These are phyloP conservation scores for Stygiomarasmius scandens DNA, from an alignment of 1,284 basidiomycete species.

Conservation along the genomic window DNA sequence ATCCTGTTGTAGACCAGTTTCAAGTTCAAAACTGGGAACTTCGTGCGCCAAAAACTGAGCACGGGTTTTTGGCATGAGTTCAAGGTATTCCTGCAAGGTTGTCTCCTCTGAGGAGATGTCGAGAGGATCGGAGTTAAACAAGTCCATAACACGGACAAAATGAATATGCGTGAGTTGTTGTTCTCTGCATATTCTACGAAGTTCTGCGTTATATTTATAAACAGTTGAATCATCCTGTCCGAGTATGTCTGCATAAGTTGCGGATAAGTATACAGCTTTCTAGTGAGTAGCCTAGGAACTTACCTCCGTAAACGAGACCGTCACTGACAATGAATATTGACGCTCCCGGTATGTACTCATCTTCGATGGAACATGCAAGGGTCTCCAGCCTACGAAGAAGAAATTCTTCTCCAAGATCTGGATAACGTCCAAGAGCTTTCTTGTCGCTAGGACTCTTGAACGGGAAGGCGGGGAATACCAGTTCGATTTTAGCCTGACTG, in stretches of 20 bases:
- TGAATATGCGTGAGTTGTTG: background rate
- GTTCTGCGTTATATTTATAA: background rate
- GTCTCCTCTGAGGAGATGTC: background rate
- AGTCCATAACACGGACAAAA: background rate
- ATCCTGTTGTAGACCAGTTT: background rate
- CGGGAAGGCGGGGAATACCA: background rate
- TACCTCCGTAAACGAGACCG: background rate
- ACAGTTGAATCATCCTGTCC: background rate
- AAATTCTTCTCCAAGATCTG: background rate
- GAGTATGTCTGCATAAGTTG: background rate
- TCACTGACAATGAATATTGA: background rate
- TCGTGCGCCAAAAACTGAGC: background rate
- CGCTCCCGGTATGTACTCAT: background rate
- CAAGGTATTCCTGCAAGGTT: background rate
- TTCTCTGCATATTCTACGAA: background rate
- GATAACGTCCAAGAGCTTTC: background rate
- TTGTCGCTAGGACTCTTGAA: slow-evolving; percentile 1
- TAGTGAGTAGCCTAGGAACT: background rate
- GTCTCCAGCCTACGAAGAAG: background rate
- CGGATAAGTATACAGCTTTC: background rate
- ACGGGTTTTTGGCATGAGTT: background rate
- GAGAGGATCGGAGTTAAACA: background rate
- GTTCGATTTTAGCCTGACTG: background rate
- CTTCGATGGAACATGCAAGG: background rate
- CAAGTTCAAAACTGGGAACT: background rate